Evolutionary conservation across 768 basidiomycete species (phyloP).

Genomic region (Cubamyces sp.): DNA sequence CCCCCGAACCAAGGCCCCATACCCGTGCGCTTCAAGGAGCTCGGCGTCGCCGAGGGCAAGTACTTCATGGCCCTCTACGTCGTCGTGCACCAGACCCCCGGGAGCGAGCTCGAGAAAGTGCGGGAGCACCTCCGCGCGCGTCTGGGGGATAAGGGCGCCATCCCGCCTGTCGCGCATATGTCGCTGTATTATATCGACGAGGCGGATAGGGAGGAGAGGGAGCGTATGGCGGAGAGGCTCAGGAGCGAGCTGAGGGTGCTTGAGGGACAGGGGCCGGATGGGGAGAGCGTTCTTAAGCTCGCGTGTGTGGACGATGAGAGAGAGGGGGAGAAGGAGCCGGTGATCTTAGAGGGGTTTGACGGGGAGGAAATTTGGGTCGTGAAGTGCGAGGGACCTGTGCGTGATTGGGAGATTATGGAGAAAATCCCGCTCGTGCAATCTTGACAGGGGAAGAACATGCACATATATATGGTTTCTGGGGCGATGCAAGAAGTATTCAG

Average conservation of each 20-base stretch:
- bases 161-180: conserved; percentile 70
- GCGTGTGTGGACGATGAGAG: conserved; percentile 17
- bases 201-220: conserved; percentile 62
- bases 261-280: conserved; percentile 33
- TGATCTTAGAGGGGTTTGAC: conserved; percentile 30
- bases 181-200: conserved; percentile 77
- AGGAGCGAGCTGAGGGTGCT: conserved; percentile 41
- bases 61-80: conserved; percentile 77
- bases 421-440: conserved; percentile 23
- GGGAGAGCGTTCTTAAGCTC: conserved; percentile 16
- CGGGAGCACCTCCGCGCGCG: conserved; percentile 50
- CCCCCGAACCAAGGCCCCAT: conserved; percentile 42
- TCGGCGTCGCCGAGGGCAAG: conserved; percentile 56
- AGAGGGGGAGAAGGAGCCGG: conserved; percentile 7
- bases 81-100: conserved; percentile 43
- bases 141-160: conserved; percentile 41
- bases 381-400: conserved; percentile 35
- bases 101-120: conserved; percentile 47
- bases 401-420: conserved; percentile 31
- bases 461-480: no score
- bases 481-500: no score
- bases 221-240: conserved; percentile 49
- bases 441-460: no score
- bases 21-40: conserved; percentile 51
- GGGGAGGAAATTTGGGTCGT: conserved; percentile 36